Conservation (phyloP, 441 rosid genomes). For the Gossypium aridum region DNA sequence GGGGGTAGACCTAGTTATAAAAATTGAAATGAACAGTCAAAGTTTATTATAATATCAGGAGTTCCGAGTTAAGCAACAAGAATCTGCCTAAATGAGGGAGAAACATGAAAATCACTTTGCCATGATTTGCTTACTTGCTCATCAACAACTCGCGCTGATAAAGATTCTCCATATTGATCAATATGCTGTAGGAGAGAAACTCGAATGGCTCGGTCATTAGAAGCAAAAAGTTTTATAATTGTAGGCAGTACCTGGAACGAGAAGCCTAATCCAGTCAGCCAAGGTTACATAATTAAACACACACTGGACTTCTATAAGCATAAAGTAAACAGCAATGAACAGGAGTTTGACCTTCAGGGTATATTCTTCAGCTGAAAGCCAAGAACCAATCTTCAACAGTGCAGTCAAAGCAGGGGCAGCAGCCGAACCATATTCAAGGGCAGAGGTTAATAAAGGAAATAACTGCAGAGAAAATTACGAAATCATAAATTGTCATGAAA, state of each 20-base stretch:
- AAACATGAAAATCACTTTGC: slow-evolving; percentile 5
- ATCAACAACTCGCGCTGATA: slow-evolving; percentile 79
- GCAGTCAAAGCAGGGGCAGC: slow-evolving; percentile 93
- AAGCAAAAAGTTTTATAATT: slow-evolving; percentile 78
- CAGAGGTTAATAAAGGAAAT: slow-evolving; percentile 36
- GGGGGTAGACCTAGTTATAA: slow-evolving; percentile 71
- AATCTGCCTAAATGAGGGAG: slow-evolving; percentile 9
- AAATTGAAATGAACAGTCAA: slow-evolving; percentile 11
- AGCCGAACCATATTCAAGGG: slow-evolving; percentile 95
- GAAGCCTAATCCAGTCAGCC: slow-evolving; percentile 16
- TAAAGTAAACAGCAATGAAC: not conserved
- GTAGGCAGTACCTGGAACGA: slow-evolving; percentile 71
- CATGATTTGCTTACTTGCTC: slow-evolving; percentile 67
- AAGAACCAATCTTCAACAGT: slow-evolving; percentile 84
- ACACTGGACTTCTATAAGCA: not conserved
- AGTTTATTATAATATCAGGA: slow-evolving; percentile 12
- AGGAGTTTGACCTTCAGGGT: slow-evolving; percentile 56
- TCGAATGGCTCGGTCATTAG: slow-evolving; percentile 88
- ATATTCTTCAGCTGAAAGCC: slow-evolving; percentile 90
- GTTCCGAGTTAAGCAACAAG: slow-evolving; percentile 9
- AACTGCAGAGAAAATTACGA: slow-evolving; percentile 14
- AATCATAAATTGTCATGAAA: not conserved
- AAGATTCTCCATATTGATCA: slow-evolving; percentile 91
- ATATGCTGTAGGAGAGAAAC: slow-evolving; percentile 93
- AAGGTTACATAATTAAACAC: slow-evolving; percentile 5